phyloP scores from a whole-genome alignment of 164 flowering plant genomes.

The Piper betle region DNA sequence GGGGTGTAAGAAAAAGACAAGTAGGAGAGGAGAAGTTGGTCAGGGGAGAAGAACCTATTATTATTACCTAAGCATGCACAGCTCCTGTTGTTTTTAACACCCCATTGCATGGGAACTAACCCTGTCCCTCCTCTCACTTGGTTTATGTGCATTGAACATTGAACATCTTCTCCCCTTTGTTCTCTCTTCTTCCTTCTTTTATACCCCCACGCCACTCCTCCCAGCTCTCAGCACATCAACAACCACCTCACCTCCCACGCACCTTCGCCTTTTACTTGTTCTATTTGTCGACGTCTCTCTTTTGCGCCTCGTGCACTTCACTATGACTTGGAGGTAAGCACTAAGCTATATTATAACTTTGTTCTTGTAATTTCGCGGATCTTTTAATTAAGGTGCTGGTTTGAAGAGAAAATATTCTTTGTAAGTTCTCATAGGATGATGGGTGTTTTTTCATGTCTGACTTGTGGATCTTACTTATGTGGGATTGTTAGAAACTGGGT shows the following conservation, averaged over 20 bases:
- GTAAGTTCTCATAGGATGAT: no score
- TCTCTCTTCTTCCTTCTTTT: background rate
- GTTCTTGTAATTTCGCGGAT: background rate
- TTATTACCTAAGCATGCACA: conserved; percentile 9
- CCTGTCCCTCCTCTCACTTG: conserved; percentile 6
- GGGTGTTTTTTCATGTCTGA: no score
- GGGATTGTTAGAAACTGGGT: no score
- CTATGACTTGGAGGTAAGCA: background rate
- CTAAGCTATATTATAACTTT: background rate
- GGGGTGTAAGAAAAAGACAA: background rate
- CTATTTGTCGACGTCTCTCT: no score
- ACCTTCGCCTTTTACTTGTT: no score
- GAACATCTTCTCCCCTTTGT: conserved; percentile 1
- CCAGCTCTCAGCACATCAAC: background rate
- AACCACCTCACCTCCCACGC: no score
- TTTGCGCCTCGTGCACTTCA: no score
- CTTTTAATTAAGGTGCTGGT: no score
- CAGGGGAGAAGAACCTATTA: conserved; percentile 46
- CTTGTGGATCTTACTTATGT: no score
- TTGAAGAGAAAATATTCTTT: no score
- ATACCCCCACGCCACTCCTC: conserved; percentile 3
- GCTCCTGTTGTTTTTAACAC: conserved; percentile 8
- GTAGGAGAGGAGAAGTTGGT: conserved; percentile 6
- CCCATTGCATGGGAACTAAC: conserved; percentile 26
- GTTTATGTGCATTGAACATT: conserved; percentile 30